Conservation (phyloP, 495 filamentous ascomycete genomes). For the Podospora conica region DNA sequence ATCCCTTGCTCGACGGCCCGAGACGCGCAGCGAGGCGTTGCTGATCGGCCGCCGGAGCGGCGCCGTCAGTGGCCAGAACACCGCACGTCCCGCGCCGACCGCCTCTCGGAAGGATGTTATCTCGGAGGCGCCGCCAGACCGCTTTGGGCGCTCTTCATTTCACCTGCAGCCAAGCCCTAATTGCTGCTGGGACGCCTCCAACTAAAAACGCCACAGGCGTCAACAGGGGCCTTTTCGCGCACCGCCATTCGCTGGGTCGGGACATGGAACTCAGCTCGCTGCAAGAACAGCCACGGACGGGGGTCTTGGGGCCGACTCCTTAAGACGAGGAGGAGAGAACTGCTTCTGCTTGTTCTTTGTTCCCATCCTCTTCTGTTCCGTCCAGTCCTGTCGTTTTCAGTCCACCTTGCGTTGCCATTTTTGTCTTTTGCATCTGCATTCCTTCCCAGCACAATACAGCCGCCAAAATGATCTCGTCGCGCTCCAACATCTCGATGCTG, state of each 20-base stretch:
- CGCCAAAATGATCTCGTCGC: neutral
- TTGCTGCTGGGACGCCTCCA: neutral
- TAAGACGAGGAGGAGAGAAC: neutral
- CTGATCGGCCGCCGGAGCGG: neutral
- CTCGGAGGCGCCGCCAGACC: neutral
- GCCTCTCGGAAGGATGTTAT: neutral
- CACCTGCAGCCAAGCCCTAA: neutral
- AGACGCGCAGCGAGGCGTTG: neutral
- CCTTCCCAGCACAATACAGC: neutral
- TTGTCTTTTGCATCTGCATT: neutral
- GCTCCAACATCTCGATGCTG: neutral
- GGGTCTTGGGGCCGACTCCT: no score
- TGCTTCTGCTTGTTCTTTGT: neutral
- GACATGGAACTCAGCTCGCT: neutral
- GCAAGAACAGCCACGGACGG: neutral
- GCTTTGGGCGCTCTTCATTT: neutral
- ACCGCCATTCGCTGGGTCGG: neutral
- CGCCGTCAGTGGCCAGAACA: neutral
- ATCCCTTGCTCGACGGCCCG: neutral
- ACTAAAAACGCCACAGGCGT: neutral
- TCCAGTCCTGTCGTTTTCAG: neutral
- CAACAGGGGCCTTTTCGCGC: neutral
- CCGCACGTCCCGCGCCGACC: neutral
- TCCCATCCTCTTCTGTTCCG: neutral
- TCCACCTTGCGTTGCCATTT: neutral